Percentiles rank a stretch among this genome's conserved stretches.
These are phyloP conservation scores for Fusarium subtropicale DNA, from an alignment of 2,329 filamentous ascomycete genomes.

Conservation along the genomic window DNA sequence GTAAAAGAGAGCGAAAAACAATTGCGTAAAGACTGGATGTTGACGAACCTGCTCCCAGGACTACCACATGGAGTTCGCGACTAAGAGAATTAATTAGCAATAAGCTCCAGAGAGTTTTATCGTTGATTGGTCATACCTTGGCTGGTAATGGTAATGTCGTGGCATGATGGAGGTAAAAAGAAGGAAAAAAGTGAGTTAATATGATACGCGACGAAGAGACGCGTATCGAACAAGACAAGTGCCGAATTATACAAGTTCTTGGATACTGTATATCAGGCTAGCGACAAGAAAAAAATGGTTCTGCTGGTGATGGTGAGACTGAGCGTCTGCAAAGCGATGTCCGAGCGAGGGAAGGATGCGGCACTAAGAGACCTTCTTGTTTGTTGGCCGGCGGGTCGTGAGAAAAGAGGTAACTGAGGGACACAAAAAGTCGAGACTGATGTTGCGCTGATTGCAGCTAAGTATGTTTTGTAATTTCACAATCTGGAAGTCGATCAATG, in stretches of 20 bases:
- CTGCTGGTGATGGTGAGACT: conserved; percentile 9
- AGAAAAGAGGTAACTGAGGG: conserved; percentile 19
- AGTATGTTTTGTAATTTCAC: conserved; percentile 23
- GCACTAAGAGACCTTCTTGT: conserved; percentile 16
- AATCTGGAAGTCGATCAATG: conserved; percentile 14
- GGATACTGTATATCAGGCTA: conserved; percentile 17
- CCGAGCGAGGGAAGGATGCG: conserved; percentile 15
- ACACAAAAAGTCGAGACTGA: conserved; percentile 21
- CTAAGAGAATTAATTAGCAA: conserved; percentile 56
- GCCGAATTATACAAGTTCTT: conserved; percentile 3
- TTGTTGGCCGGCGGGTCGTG: conserved; percentile 16
- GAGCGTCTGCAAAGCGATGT: conserved; percentile 11
- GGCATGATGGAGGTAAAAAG: conserved; percentile 42
- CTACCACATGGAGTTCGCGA: conserved; percentile 85
- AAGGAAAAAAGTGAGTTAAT: background rate
- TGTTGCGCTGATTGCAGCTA: conserved; percentile 18
- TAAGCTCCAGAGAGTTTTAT: background rate
- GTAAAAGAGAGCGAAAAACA: conserved; percentile 15
- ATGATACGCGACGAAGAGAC: conserved; percentile 17
- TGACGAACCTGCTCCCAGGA: conserved; percentile 78
- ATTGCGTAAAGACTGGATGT: conserved; percentile 23
- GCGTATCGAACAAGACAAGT: conserved; percentile 18
- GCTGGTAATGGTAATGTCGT: conserved; percentile 47
- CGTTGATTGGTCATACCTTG: conserved; percentile 38
- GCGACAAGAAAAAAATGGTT: conserved; percentile 26